Base-by-base conservation (phyloP, 352 stramenopile species). In the Phytophthora pini region DNA sequence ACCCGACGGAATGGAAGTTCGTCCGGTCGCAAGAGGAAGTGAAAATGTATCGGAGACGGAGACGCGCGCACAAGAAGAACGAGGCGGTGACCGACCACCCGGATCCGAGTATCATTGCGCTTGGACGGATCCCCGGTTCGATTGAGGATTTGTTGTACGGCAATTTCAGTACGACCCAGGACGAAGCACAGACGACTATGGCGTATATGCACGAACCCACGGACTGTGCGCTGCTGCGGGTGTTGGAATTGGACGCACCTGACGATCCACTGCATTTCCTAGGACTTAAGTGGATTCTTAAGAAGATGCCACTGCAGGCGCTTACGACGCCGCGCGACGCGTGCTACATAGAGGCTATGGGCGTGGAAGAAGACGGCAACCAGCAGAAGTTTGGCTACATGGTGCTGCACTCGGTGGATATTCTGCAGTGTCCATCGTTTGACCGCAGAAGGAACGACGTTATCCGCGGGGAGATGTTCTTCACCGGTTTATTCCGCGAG, bases 131-230 rank as follows among this genome's bases (percentile, higher is more conserved):
- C n/a, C 61, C 75, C 13, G 80, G 80, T 6, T 75, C 78, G 10
- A 70, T 89, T 17, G 76, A 89, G 32, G 76, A 85, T 36, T 32
- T 85, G 43, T 41, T 89, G 20, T 89, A 84, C 57, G 80, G 80
- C 3, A 62, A 56, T 40, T 74, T 83, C 62, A 77, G 76, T 64
- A 58, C 61, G 13, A 77, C 65, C 4, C 61, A 79, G 17, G 70
- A 82, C 1, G 74, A 84, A 27, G 61, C 72, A 46, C 72, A 83
- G 50, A 78, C 79, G 8, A 79, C 66, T 4, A 71, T 77, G 45
- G 31, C 61, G 24, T 86, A 59, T 43, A 52, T 68, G 26, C 64
- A 82, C 53, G 50, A 76, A 31, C 65, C 48, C 13, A 77, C 58
- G 8, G 79, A 87, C 57, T 82, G 70, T 44, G 60, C 68, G 6